Conservation (phyloP, 2,329 filamentous ascomycete genomes). For the Colletotrichum theobromicola region DNA sequence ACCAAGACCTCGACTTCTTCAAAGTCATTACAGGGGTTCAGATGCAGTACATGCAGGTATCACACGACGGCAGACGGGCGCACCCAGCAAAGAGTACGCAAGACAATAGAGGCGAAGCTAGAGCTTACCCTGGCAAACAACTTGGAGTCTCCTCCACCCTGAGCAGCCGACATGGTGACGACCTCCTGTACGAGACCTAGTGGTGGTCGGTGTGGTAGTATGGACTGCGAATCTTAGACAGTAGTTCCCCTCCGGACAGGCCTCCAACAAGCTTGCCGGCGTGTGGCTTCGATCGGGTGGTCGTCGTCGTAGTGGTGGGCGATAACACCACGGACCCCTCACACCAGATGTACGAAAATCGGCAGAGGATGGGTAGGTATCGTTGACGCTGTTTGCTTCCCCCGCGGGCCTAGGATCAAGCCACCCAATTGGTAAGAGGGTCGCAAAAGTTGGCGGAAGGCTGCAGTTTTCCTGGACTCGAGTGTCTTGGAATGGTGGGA, state of each 20-base stretch:
- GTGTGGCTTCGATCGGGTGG: not conserved
- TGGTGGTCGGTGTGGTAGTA: not conserved
- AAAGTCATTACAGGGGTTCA: not conserved
- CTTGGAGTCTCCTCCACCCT: conserved; percentile 92
- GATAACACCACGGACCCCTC: conserved; percentile 22
- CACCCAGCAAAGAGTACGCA: not conserved
- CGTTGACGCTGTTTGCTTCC: conserved; percentile 6
- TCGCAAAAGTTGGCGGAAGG: conserved; percentile 21
- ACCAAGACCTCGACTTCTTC: not conserved
- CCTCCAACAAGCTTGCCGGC: conserved; percentile 3
- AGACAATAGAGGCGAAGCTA: not conserved
- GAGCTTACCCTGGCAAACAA: conserved; percentile 91
- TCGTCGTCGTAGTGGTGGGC: conserved; percentile 7
- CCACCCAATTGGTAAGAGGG: conserved; percentile 8
- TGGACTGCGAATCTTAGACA: conserved; percentile 1
- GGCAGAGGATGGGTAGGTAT: not conserved
- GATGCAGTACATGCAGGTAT: not conserved
- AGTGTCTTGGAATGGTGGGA: conserved; percentile 16
- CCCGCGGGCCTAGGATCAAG: not conserved
- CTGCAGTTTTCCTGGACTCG: conserved; percentile 15
- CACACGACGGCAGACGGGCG: not conserved
- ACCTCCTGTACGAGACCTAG: not conserved
- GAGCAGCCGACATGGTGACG: conserved; percentile 57
- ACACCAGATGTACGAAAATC: conserved; percentile 9
- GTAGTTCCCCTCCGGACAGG: not conserved